Base-by-base conservation (phyloP, 169 alveolate species). In the Plasmodium vinckei region DNA sequence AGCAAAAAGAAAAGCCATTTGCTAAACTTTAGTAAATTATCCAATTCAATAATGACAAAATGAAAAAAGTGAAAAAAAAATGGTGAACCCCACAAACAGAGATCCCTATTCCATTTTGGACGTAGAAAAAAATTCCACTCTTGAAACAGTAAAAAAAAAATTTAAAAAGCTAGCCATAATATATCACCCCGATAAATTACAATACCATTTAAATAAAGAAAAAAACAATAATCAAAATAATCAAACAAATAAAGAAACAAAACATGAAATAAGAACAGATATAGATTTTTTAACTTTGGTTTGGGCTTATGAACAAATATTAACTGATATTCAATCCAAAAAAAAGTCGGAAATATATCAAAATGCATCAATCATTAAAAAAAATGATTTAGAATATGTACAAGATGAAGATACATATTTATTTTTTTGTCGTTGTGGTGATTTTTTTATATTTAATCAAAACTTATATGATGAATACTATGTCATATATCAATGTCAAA, bases 301-400 rank as follows among this genome's bases (percentile, higher is more conserved):
- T 4, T 77, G 88, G 88, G 88, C 88, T 12, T 77, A 77, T 49
- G 88, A 77, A 77, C 68, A 77, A 77, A 77, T 77, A 63, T 63
- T 77, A 44, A 77, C 17, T 49, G 75, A 77, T 17, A 77, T 77
- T 21, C 54, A 77, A 77, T 42, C 19, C 47, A 54, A 53, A 9
- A 77, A 56, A 21, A 77, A 77, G 5, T 77, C 77, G 19, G 77
- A 61, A 64, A 77, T 47, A 56, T 77, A 77, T 44, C 77, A 77
- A 64, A 77, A 77, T 56, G 88, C 88, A n/a, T 56, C 61, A 54
- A 77, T 33, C 46, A 77, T 77, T n/a, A 63, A 77, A 23, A 77
- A 65, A 46, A 69, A 23, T 19, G 88, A 77, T 44, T 56, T 77
- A 44, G 57, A 77, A 77, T 77, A 77, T 77, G 47, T 77, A 4